phyloP scores from a whole-genome alignment of 768 basidiomycete species.

The Daedaleopsis nitida region DNA sequence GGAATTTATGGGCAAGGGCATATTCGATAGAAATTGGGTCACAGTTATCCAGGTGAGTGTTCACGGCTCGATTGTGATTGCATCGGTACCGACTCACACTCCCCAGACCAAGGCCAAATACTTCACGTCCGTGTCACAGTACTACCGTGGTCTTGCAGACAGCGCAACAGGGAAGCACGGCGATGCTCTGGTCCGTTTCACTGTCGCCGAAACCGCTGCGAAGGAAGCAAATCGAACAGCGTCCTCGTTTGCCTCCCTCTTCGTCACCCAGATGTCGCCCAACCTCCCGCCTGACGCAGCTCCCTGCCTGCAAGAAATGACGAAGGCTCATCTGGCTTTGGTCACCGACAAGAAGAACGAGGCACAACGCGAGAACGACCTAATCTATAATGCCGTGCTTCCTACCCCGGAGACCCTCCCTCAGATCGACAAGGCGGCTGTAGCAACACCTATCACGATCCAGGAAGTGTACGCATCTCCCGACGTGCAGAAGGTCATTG shows the following conservation, averaged over 20 bases:
- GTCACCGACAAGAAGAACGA: conserved; percentile 75
- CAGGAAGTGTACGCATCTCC: conserved; percentile 91
- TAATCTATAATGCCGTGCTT: conserved; percentile 93
- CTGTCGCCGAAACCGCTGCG: conserved; percentile 72
- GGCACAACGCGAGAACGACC: conserved; percentile 88
- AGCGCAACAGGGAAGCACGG: conserved; percentile 78
- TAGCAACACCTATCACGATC: conserved; percentile 86
- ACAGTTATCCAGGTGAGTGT: conserved; percentile 72
- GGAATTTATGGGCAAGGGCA: conserved; percentile 95
- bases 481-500: conserved; percentile 94
- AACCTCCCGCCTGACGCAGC: conserved; percentile 88
- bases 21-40: conserved; percentile 95
- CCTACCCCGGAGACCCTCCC: conserved; percentile 81
- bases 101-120: conserved; percentile 87
- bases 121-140: conserved; percentile 84
- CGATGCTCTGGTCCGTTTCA: conserved; percentile 79
- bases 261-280: conserved; percentile 71
- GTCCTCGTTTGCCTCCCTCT: conserved; percentile 67
- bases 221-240: conserved; percentile 82
- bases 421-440: conserved; percentile 75
- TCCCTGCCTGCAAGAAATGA: conserved; percentile 75
- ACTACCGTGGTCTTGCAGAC: conserved; percentile 83
- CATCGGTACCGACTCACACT: background rate
- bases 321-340: conserved; percentile 79
- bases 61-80: too few relatives aligned